These are phyloP conservation scores for Penicillium tannophilum DNA, from an alignment of 495 filamentous ascomycete genomes.

Conservation along the genomic window DNA sequence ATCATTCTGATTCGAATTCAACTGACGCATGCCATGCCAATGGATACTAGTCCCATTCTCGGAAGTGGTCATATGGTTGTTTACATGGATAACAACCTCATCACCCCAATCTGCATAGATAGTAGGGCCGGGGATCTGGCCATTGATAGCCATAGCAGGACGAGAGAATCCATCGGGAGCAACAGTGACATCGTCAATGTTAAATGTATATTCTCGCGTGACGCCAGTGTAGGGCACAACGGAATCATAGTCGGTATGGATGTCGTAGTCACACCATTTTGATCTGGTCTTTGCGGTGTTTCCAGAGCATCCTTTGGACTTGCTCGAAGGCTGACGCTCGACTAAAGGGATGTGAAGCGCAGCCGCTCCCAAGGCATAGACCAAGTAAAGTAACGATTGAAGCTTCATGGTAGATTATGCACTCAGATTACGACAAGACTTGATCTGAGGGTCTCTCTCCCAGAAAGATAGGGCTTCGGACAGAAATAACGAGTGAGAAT, in stretches of 20 bases:
- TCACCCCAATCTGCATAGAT: constrained; percentile 71
- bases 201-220: constrained; percentile 36
- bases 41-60: constrained; percentile 61
- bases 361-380: too few relatives aligned
- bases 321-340: too few relatives aligned
- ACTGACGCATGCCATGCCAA: constrained; percentile 55
- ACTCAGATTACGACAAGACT: too few relatives aligned
- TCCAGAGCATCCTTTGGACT: constrained; percentile 11
- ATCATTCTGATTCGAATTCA: constrained; percentile 48
- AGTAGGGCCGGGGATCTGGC: constrained; percentile 57
- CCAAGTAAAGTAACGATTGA: too few relatives aligned
- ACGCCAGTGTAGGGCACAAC: constrained; percentile 40
- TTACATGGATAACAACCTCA: constrained; percentile 65
- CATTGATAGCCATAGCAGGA: constrained; percentile 79
- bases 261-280: constrained; percentile 44
- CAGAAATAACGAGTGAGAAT: too few relatives aligned
- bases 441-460: too few relatives aligned
- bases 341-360: too few relatives aligned
- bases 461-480: too few relatives aligned
- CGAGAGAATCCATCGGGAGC: constrained; percentile 79
- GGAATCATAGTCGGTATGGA: constrained; percentile 53
- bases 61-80: constrained; percentile 69
- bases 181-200: constrained; percentile 50
- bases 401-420: too few relatives aligned
- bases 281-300: constrained; percentile 43